Conservation (phyloP, 148 eudicot species). For the Camellia lanceoleosa region DNA sequence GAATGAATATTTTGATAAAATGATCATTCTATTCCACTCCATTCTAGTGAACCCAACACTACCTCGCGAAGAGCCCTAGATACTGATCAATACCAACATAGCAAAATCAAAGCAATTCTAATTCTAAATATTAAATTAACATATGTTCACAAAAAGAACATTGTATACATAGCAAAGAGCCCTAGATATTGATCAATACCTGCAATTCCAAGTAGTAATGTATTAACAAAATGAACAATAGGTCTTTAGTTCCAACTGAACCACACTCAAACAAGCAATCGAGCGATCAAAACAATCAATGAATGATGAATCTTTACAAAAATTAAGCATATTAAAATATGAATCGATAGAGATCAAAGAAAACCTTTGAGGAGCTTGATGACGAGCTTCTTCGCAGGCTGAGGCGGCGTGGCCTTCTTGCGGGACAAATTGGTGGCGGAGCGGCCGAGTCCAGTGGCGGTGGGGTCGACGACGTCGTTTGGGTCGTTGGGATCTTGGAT, state of each 20-base stretch:
- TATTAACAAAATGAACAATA: neutral
- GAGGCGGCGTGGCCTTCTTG: conserved; percentile 86
- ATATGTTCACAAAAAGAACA: too few species aligned
- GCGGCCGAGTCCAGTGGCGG: conserved; percentile 24
- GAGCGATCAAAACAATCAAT: neutral
- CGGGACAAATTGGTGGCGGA: conserved; percentile 62
- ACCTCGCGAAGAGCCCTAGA: conserved; percentile 1
- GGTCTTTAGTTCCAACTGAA: neutral
- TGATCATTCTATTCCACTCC: too few species aligned
- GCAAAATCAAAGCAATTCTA: neutral
- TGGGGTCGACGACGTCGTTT: conserved; percentile 8
- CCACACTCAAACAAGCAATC: neutral
- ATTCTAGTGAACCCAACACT: neutral
- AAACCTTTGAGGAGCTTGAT: conserved; percentile 82
- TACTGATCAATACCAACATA: neutral
- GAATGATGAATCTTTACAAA: neutral
- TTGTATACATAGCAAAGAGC: too few species aligned
- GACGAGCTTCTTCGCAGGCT: conserved; percentile 78
- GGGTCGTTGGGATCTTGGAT: conserved; percentile 34
- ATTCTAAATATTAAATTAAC: too few species aligned
- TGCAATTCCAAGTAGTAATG: neutral
- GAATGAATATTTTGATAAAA: too few species aligned
- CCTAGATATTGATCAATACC: too few species aligned
- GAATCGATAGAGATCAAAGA: neutral
- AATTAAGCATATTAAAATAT: neutral